A percentile compares a stretch with the other conserved stretches of the same genome.
Evolutionary conservation across 2,329 filamentous ascomycete species (phyloP).

Genomic region (Colletotrichum sp.): DNA sequence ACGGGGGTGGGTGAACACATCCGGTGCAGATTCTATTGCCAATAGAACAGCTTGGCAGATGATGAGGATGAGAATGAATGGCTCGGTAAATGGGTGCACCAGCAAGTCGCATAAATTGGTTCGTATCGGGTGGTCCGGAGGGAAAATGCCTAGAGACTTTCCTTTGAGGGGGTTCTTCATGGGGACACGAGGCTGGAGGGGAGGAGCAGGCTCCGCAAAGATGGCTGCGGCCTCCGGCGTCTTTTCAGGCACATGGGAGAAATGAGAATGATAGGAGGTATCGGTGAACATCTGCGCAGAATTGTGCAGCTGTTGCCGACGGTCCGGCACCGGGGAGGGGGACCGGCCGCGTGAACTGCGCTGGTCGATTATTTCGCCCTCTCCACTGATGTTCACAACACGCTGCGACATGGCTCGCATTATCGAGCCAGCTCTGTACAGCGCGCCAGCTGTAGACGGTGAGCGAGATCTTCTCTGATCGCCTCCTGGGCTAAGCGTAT

Average conservation of each 20-base stretch:
- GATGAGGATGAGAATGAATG: conserved; percentile 84
- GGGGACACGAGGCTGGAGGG: conserved; percentile 33
- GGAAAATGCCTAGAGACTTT: conserved; percentile 83
- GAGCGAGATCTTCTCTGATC: conserved; percentile 61
- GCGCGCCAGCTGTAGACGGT: conserved; percentile 65
- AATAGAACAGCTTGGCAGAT: conserved; percentile 87
- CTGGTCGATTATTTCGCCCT: conserved; percentile 81
- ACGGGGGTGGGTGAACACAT: conserved; percentile 69
- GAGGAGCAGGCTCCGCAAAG: conserved; percentile 31
- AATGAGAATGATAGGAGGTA: conserved; percentile 57
- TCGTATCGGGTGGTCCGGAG: conserved; percentile 76
- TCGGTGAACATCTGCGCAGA: conserved; percentile 41
- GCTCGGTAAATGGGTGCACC: conserved; percentile 86
- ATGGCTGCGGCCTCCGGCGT: conserved; percentile 33
- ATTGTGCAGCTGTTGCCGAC: conserved; percentile 47
- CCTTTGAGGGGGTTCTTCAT: conserved; percentile 82
- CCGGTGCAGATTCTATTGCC: conserved; percentile 78
- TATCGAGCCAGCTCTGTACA: conserved; percentile 75
- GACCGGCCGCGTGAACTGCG: conserved; percentile 66
- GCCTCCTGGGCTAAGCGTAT: conserved; percentile 56
- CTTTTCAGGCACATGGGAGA: conserved; percentile 53
- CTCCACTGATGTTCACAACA: conserved; percentile 96
- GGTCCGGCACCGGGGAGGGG: conserved; percentile 57
- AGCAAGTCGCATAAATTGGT: conserved; percentile 80
- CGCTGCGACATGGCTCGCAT: conserved; percentile 91